A percentile compares a stretch with the other conserved stretches of the same genome.
These are phyloP conservation scores for Cladosporium sp. DNA, from an alignment of 2,329 filamentous ascomycete species.

Conservation along the genomic window DNA sequence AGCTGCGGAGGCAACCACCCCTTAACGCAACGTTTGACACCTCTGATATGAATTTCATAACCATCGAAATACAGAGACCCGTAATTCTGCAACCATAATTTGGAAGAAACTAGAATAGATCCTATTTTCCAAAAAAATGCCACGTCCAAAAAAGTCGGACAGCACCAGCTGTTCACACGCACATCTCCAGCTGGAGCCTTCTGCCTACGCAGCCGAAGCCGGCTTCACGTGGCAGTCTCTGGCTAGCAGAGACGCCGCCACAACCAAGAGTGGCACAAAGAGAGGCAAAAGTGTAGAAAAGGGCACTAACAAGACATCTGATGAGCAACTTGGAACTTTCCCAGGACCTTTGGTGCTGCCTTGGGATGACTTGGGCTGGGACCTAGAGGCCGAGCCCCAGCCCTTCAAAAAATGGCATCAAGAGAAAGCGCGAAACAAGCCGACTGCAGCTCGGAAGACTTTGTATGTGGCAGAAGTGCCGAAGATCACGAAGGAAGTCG, in stretches of 20 bases:
- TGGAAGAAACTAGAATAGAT: too few species aligned
- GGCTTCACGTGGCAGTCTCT: not conserved
- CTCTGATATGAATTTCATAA: too few species aligned
- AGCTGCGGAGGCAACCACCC: not conserved
- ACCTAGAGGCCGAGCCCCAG: slow-evolving; percentile 51
- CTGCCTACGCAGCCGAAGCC: slow-evolving; percentile 2
- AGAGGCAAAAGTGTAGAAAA: not conserved
- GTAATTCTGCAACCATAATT: too few species aligned
- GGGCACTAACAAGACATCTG: not conserved
- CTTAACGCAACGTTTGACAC: too few species aligned
- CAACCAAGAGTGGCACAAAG: not conserved
- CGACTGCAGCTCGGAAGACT: slow-evolving; percentile 43
- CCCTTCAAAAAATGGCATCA: slow-evolving; percentile 50
- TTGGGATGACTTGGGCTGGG: slow-evolving; percentile 53
- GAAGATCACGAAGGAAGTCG: slow-evolving; percentile 32
- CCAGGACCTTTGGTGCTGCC: slow-evolving; percentile 59
- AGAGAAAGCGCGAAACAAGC: slow-evolving; percentile 45
- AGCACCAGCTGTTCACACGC: not conserved
- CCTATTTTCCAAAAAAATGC: not conserved
- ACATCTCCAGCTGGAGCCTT: not conserved
- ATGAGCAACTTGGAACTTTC: slow-evolving; percentile 35
- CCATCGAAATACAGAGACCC: too few species aligned
- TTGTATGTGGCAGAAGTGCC: slow-evolving; percentile 54
- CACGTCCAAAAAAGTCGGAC: not conserved
- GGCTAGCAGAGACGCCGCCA: not conserved